These are phyloP conservation scores for Arxiozyma heterogenica DNA, from an alignment of 1,139 yeast genomes.

Conservation along the genomic window DNA sequence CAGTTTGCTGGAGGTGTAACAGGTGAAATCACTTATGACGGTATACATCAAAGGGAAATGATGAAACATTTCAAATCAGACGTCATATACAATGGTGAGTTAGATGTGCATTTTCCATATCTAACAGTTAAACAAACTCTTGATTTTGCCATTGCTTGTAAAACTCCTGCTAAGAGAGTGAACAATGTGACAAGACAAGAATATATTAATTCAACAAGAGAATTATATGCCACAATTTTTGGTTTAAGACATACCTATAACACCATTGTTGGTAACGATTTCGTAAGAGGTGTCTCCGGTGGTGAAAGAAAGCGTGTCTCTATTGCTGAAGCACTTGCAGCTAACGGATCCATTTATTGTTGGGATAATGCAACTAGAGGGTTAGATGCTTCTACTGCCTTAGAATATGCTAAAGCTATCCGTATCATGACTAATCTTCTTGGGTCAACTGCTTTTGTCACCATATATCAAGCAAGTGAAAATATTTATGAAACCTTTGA, in stretches of 20 bases:
- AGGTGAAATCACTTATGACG: slow-evolving; percentile 39
- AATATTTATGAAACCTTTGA: slow-evolving; percentile 41
- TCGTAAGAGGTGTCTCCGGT: slow-evolving; percentile 72
- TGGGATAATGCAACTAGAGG: slow-evolving; percentile 62
- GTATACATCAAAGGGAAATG: slow-evolving; percentile 42
- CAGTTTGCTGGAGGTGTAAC: slow-evolving; percentile 30
- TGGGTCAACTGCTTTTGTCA: slow-evolving; percentile 36
- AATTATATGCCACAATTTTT: slow-evolving; percentile 43
- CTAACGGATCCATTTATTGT: slow-evolving; percentile 44
- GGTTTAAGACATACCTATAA: slow-evolving; percentile 58
- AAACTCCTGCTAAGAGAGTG: slow-evolving; percentile 36
- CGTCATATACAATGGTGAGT: slow-evolving; percentile 44
- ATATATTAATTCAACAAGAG: slow-evolving; percentile 43
- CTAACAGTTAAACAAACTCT: slow-evolving; percentile 45
- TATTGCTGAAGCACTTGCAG: slow-evolving; percentile 51
- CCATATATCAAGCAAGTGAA: slow-evolving; percentile 42
- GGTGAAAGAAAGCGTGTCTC: slow-evolving; percentile 82
- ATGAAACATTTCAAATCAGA: slow-evolving; percentile 40
- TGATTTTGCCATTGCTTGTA: slow-evolving; percentile 34
- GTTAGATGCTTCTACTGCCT: slow-evolving; percentile 50
- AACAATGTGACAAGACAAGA: slow-evolving; percentile 34
- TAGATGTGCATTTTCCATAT: slow-evolving; percentile 47
- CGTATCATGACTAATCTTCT: slow-evolving; percentile 34
- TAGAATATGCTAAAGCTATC: slow-evolving; percentile 39
- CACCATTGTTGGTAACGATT: slow-evolving; percentile 64